Conservation (phyloP, 768 basidiomycete species). For the Boletus sp. region DNA sequence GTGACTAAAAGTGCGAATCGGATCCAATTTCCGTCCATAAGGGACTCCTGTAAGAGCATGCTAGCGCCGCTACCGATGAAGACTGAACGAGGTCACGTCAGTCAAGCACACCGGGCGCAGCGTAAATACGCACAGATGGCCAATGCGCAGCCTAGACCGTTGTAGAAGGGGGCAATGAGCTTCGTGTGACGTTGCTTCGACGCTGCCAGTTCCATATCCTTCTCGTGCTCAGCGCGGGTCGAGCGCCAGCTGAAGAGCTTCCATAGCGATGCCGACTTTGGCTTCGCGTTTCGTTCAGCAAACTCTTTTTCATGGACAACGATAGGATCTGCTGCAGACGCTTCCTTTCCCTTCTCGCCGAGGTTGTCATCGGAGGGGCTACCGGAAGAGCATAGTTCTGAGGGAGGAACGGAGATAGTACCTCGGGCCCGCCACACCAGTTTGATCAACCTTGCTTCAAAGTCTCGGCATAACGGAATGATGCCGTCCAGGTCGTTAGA, state of each 20-base stretch:
- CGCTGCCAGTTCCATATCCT: conserved; percentile 53
- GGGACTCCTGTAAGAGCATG: conserved; percentile 61
- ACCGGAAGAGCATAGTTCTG: conserved; percentile 42
- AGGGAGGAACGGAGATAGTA: conserved; percentile 31
- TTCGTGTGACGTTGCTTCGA: conserved; percentile 45
- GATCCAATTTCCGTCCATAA: conserved; percentile 57
- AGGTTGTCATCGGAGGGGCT: conserved; percentile 55
- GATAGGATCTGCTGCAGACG: conserved; percentile 12
- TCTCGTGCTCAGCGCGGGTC: conserved; percentile 34
- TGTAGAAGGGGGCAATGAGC: conserved; percentile 70
- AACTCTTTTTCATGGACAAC: conserved; percentile 2
- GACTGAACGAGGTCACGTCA: conserved; percentile 38
- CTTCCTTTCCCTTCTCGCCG: conserved; percentile 41
- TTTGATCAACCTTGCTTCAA: conserved; percentile 75
- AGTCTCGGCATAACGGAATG: conserved; percentile 68
- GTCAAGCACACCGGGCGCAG: neutral
- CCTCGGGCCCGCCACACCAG: conserved; percentile 67
- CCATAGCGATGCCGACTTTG: conserved; percentile 13
- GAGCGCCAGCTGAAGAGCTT: conserved; percentile 44
- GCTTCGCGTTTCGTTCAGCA: neutral
- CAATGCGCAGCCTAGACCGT: conserved; percentile 64
- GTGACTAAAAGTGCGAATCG: conserved; percentile 68
- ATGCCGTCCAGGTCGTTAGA: conserved; percentile 78
- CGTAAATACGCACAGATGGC: conserved; percentile 50
- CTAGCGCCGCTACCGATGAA: conserved; percentile 63